Percentiles rank a stretch among this genome's conserved stretches.
These are phyloP conservation scores for Eucommia ulmoides DNA, from an alignment of 257 asterid species.

Conservation along the genomic window DNA sequence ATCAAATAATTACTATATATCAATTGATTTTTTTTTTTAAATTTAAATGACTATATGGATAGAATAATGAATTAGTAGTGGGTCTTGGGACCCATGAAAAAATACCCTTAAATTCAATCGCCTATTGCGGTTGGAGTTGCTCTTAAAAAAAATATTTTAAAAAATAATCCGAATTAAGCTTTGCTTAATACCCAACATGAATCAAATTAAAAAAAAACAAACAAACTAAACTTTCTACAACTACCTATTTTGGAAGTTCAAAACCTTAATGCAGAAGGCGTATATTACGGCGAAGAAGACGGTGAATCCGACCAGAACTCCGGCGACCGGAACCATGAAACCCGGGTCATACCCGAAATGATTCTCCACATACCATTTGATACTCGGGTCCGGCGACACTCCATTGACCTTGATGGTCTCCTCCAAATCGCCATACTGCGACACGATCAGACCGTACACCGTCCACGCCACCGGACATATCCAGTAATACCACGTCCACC, in stretches of 20 bases:
- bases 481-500: constrained; percentile 98
- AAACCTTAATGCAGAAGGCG: constrained; percentile 36
- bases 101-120: too few species aligned
- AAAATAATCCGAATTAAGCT: too few species aligned
- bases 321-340: constrained; percentile 43
- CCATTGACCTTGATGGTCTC: constrained; percentile 34
- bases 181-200: too few species aligned
- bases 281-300: constrained; percentile 48
- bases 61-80: too few species aligned
- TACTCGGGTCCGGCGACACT: constrained; percentile 25
- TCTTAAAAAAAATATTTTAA: too few species aligned
- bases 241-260: constrained; percentile 52
- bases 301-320: constrained; percentile 34
- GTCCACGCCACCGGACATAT: constrained; percentile 95
- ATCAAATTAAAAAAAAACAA: too few species aligned
- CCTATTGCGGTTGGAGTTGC: too few species aligned
- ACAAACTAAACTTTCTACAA: too few species aligned
- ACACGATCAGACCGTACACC: constrained; percentile 67
- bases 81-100: too few species aligned
- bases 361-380: constrained; percentile 34
- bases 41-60: too few species aligned
- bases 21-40: too few species aligned
- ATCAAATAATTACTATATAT: too few species aligned
- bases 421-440: constrained; percentile 67
- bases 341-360: constrained; percentile 48